Conservation (phyloP, 2,329 filamentous ascomycete genomes). For the Colletotrichum chlorophyti region DNA sequence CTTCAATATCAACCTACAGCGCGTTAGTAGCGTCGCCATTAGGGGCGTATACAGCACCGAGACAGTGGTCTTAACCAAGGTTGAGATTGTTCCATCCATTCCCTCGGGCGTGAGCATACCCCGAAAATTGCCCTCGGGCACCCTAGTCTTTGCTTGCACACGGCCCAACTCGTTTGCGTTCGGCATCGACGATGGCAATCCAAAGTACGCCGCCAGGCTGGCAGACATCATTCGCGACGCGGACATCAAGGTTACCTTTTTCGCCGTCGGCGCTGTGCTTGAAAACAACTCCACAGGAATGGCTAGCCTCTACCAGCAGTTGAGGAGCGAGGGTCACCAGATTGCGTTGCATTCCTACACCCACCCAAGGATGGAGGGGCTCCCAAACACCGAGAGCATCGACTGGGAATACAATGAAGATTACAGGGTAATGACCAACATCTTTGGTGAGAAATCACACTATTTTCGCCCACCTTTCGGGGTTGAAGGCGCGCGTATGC, state of each 20-base stretch:
- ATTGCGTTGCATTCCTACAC: constrained; percentile 73
- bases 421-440: constrained; percentile 52
- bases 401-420: constrained; percentile 69
- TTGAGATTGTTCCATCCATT: constrained; percentile 66
- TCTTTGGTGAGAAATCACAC: constrained; percentile 43
- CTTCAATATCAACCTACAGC: constrained; percentile 66
- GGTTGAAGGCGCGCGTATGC: constrained; percentile 70
- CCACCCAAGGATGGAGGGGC: constrained; percentile 70
- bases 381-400: constrained; percentile 57
- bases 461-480: constrained; percentile 77
- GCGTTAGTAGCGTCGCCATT: constrained; percentile 65
- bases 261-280: constrained; percentile 71
- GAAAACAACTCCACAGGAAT: constrained; percentile 66
- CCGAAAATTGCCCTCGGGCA: constrained; percentile 65
- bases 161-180: constrained; percentile 75
- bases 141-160: constrained; percentile 68
- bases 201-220: constrained; percentile 45
- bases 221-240: constrained; percentile 68
- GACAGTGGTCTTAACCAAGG: constrained; percentile 56
- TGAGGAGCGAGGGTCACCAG: constrained; percentile 69
- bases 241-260: constrained; percentile 72
- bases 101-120: constrained; percentile 60
- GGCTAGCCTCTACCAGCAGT: constrained; percentile 68
- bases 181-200: constrained; percentile 74
- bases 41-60: constrained; percentile 67